These are phyloP conservation scores for Lecanicillium sp. DNA, from an alignment of 2,329 filamentous ascomycete genomes.

Conservation along the genomic window DNA sequence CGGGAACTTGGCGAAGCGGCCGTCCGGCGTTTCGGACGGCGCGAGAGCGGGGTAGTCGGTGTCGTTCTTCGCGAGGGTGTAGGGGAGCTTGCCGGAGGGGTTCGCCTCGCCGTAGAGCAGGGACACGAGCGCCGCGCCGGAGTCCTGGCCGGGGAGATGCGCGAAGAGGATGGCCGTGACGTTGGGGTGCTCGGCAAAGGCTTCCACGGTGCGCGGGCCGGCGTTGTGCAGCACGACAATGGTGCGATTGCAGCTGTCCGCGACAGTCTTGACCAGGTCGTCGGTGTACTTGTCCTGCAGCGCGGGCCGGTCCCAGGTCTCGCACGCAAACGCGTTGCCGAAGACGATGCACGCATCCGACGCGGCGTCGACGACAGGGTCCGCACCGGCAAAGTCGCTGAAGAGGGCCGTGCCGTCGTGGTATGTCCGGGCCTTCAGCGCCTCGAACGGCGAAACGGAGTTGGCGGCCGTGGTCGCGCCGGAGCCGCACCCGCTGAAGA, in stretches of 20 bases:
- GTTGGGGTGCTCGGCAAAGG: conserved; percentile 57
- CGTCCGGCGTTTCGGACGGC: conserved; percentile 36
- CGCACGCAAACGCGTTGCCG: conserved; percentile 63
- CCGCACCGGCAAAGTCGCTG: conserved; percentile 49
- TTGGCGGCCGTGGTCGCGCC: conserved; percentile 42
- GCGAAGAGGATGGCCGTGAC: conserved; percentile 59
- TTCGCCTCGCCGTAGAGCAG: conserved; percentile 53
- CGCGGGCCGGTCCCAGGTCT: conserved; percentile 59
- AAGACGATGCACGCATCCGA: conserved; percentile 64
- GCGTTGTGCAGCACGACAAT: conserved; percentile 61
- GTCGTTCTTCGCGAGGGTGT: conserved; percentile 52
- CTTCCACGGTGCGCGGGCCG: conserved; percentile 53
- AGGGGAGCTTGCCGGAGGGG: conserved; percentile 54
- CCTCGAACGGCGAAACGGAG: conserved; percentile 49
- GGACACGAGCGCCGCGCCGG: conserved; percentile 48
- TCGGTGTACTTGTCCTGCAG: conserved; percentile 63
- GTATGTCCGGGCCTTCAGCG: conserved; percentile 44
- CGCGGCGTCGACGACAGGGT: conserved; percentile 42
- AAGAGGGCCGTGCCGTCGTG: conserved; percentile 52
- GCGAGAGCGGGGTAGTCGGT: conserved; percentile 48
- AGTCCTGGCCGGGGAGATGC: conserved; percentile 59
- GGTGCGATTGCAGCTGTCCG: conserved; percentile 53
- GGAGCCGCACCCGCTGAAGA: conserved; percentile 40
- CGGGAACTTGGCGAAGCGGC: conserved; percentile 45
- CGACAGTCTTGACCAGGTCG: conserved; percentile 49